Evolutionary conservation across 1,284 basidiomycete genomes (phyloP).

Genomic region (Cryptococcus sp.): DNA sequence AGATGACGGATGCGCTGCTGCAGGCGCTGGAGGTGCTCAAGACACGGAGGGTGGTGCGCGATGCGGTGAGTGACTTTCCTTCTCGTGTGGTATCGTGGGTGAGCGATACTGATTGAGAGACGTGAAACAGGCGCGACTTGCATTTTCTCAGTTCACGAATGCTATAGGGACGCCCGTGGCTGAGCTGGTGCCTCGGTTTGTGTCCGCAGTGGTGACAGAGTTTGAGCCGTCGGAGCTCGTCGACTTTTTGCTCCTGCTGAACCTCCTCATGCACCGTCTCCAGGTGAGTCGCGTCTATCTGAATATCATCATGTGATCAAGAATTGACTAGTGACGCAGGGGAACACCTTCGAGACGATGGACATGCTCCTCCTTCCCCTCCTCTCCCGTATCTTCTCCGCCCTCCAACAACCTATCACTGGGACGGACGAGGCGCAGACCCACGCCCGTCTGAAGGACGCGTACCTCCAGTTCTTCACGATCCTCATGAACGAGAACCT

Average conservation of each 20-base stretch:
- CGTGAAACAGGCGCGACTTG: slow-evolving; percentile 75
- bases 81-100: no score
- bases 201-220: slow-evolving; percentile 81
- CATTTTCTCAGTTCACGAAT: slow-evolving; percentile 89
- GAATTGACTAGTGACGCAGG: slow-evolving; percentile 23
- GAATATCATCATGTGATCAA: neutral
- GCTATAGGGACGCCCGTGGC: slow-evolving; percentile 72
- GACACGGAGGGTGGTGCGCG: slow-evolving; percentile 78
- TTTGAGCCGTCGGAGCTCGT: slow-evolving; percentile 89
- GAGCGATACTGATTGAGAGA: neutral
- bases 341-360: slow-evolving; percentile 60
- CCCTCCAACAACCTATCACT: slow-evolving; percentile 75
- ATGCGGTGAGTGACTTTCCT: slow-evolving; percentile 65
- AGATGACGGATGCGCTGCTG: slow-evolving; percentile 84
- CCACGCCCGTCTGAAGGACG: slow-evolving; percentile 82
- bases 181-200: slow-evolving; percentile 56
- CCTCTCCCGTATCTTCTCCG: slow-evolving; percentile 72
- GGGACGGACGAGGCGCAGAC: slow-evolving; percentile 88
- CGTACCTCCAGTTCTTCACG: slow-evolving; percentile 82
- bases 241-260: slow-evolving; percentile 94
- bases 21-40: slow-evolving; percentile 86
- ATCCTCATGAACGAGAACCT: slow-evolving; percentile 77
- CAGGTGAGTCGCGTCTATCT: slow-evolving; percentile 61
- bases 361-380: slow-evolving; percentile 88
- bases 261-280: slow-evolving; percentile 84